Evolutionary conservation across 2,329 filamentous ascomycete genomes (phyloP).

Genomic region (Hirsutella thompsonii): DNA sequence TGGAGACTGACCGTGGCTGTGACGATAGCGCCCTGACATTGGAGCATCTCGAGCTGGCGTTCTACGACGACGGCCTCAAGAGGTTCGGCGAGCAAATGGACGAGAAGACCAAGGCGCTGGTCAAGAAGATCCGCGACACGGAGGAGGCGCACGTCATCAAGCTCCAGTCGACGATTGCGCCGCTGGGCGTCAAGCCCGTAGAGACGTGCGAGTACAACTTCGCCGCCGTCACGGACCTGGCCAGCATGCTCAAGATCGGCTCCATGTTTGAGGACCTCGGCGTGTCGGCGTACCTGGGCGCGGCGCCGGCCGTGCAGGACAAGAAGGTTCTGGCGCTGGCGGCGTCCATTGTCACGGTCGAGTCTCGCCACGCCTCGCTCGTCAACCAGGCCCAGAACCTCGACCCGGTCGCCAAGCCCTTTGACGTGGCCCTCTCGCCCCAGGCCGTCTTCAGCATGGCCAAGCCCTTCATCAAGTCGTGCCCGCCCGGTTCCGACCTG

Average conservation of each 20-base stretch:
- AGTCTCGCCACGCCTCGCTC: conserved; percentile 62
- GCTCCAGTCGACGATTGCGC: conserved; percentile 43
- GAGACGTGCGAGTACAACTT: conserved; percentile 63
- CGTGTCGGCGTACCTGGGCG: conserved; percentile 62
- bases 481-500: conserved; percentile 53
- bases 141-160: conserved; percentile 36
- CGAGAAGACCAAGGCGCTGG: conserved; percentile 24
- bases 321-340: conserved; percentile 50
- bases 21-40: conserved; percentile 48
- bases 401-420: conserved; percentile 51
- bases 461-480: conserved; percentile 58
- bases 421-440: conserved; percentile 57
- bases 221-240: conserved; percentile 49
- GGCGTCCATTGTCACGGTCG: conserved; percentile 58
- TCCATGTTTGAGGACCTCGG: conserved; percentile 60
- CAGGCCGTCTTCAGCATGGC: conserved; percentile 62
- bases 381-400: conserved; percentile 47
- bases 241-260: conserved; percentile 55
- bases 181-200: conserved; percentile 51
- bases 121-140: conserved; percentile 48
- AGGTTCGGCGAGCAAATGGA: conserved; percentile 43
- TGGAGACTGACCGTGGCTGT: too few species aligned
- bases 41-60: conserved; percentile 61
- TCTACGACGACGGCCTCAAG: conserved; percentile 59
- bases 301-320: conserved; percentile 49